These are phyloP conservation scores for Sungouiella thailandica DNA, from an alignment of 805 yeast species.

Conservation along the genomic window DNA sequence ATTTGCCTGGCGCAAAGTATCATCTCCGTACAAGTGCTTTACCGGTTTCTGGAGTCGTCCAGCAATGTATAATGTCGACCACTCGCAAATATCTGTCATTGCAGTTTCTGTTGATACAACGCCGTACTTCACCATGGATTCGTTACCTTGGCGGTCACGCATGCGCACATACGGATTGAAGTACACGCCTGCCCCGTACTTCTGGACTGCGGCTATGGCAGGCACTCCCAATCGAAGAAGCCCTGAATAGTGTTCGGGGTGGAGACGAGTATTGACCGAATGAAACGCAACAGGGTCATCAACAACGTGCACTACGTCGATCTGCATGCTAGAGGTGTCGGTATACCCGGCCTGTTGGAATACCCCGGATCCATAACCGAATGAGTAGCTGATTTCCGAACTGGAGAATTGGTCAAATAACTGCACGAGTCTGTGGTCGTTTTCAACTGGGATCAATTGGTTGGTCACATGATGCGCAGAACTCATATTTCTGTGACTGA, in stretches of 20 bases:
- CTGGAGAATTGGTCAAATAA: constrained; percentile 6
- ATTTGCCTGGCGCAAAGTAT: constrained; percentile 53
- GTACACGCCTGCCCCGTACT: constrained; percentile 83
- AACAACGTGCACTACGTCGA: constrained; percentile 83
- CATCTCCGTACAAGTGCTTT: constrained; percentile 61
- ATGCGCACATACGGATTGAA: constrained; percentile 85
- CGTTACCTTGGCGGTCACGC: constrained; percentile 31
- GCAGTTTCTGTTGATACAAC: constrained; percentile 62
- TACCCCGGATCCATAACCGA: constrained; percentile 95
- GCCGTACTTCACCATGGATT: constrained; percentile 71
- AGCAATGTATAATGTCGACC: constrained; percentile 84
- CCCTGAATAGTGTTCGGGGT: constrained; percentile 75
- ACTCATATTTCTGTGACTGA: too few species aligned
- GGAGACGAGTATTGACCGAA: constrained; percentile 56
- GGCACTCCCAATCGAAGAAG: constrained; percentile 39
- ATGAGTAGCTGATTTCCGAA: constrained; percentile 72
- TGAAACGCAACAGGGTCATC: constrained; percentile 76
- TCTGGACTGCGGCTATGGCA: constrained; percentile 49
- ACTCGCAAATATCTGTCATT: constrained; percentile 66
- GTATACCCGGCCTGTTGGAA: constrained; percentile 61
- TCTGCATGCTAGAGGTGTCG: constrained; percentile 52
- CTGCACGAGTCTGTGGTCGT: constrained; percentile 5
- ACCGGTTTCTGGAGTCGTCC: constrained; percentile 96
- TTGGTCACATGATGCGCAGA: too few species aligned
- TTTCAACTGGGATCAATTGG: constrained; percentile 1